These are phyloP conservation scores for Aspergillus uvarum DNA, from an alignment of 2,329 filamentous ascomycete genomes.

Conservation along the genomic window DNA sequence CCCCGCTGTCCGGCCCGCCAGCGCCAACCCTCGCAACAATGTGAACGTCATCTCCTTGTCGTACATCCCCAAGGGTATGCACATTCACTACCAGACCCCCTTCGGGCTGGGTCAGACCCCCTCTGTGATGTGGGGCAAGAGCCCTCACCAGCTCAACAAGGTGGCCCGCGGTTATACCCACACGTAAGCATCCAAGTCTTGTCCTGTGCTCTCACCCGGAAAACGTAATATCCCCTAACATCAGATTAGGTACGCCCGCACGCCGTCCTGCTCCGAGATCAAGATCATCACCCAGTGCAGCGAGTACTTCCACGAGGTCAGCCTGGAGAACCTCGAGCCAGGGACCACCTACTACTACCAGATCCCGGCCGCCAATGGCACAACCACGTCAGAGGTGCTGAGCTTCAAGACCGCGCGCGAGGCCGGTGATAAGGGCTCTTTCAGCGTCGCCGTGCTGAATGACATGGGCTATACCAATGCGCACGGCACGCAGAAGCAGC, in stretches of 20 bases:
- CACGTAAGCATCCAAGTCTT: slow-evolving; percentile 34
- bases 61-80: slow-evolving; percentile 51
- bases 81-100: slow-evolving; percentile 56
- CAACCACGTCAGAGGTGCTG: slow-evolving; percentile 48
- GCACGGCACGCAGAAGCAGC: slow-evolving; percentile 48
- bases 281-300: slow-evolving; percentile 50
- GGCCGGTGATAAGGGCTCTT: slow-evolving; percentile 44
- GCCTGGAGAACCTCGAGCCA: slow-evolving; percentile 42
- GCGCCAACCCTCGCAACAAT: slow-evolving; percentile 50
- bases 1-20: slow-evolving; percentile 50
- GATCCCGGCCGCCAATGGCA: slow-evolving; percentile 52
- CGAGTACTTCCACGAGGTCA: slow-evolving; percentile 55
- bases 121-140: slow-evolving; percentile 46
- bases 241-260: slow-evolving; percentile 48
- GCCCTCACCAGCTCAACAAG: slow-evolving; percentile 33
- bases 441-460: slow-evolving; percentile 51
- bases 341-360: slow-evolving; percentile 54
- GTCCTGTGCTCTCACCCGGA: no score
- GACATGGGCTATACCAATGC: slow-evolving; percentile 59
- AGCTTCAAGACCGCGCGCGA: slow-evolving; percentile 50
- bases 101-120: slow-evolving; percentile 52
- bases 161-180: slow-evolving; percentile 41
- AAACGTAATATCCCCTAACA: background rate
- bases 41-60: slow-evolving; percentile 54
- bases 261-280: slow-evolving; percentile 50